Base-by-base conservation (phyloP, 1,139 yeast genomes). In the Kazachstania sp. region DNA sequence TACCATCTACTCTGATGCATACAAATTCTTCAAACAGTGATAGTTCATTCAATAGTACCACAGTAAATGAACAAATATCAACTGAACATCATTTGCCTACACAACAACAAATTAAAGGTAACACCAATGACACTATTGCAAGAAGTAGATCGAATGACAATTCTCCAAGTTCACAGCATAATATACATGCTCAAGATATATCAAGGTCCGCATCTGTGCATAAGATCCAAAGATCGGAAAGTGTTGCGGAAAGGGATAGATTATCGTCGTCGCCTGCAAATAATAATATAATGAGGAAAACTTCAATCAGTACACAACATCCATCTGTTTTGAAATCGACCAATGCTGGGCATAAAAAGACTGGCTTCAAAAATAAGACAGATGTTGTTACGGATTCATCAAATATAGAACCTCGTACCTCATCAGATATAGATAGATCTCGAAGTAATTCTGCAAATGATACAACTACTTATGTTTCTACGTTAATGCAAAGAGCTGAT, bases 171-270 rank as follows among this genome's bases (percentile, higher is more conserved):
- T 31, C 40, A n/a, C n/a, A 28, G 2, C 41, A 43, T 28, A 15
- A 37, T 32, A 16, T n/a, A 26, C 26, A 44, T n/a, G 30, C 19
- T 5, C 43, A 44, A 16, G 46, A 44, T 3, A 35, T 34, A 35
- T 8, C 34, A n/a, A 34, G 43, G 16, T 31, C 32, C 4, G 15
- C 29, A 11, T 39, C 46, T 6, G n/a, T 44, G 7, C 38, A 19
- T 38, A 32, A 26, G 19, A 7, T 39, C 6, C 44, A 40, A 29
- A 35, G 41, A 23, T 40, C 47, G 5, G 44, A 45, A 3, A 40
- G 41, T 40, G 31, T 11, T 5, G 13, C 32, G 11, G 47, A 45
- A 8, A 35, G 43, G 15, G 48, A 38, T 13, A 7, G 15, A 15
- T 38, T 37, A 13, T 15, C 45, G 2, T 18, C 43, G 3, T 30